Percentiles rank a stretch among this genome's conserved stretches.
Conservation (phyloP, 352 stramenopile genomes). For the Phytophthora cactorum region DNA sequence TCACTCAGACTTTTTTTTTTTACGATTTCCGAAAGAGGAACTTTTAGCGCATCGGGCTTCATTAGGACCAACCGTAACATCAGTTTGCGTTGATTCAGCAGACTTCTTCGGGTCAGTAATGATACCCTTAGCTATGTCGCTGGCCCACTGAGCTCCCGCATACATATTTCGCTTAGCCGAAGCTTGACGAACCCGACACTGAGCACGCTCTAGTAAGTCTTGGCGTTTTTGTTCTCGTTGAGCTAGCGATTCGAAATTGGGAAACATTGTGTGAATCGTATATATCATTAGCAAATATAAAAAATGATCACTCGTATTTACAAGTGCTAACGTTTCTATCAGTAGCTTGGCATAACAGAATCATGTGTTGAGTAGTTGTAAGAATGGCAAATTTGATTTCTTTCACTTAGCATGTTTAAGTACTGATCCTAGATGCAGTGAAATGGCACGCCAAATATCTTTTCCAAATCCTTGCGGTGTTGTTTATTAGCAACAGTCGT, state of each 20-base stretch:
- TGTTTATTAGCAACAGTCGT: background rate
- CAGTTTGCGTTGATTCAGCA: constrained; percentile 19
- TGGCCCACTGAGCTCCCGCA: constrained; percentile 11
- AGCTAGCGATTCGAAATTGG: background rate
- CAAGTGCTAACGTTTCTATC: background rate
- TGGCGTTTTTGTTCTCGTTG: background rate
- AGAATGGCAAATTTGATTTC: constrained; percentile 8
- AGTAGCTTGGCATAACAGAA: constrained; percentile 10
- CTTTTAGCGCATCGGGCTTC: no score
- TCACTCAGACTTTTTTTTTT: no score
- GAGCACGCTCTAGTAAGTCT: constrained; percentile 1
- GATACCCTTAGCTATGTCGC: background rate
- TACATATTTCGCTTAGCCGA: constrained; percentile 1
- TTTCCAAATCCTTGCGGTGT: constrained; percentile 4
- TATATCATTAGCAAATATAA: background rate
- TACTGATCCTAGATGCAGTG: constrained; percentile 11
- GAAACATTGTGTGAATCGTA: background rate
- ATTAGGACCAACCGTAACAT: background rate
- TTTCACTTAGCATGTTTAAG: constrained; percentile 6
- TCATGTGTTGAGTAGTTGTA: background rate
- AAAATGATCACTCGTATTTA: background rate
- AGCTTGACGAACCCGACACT: background rate
- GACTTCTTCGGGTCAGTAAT: background rate
- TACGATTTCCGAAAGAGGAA: no score
- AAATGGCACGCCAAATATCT: constrained; percentile 11